Evolutionary conservation across 192 early-diverging fungal genomes (phyloP), one percentile per base, ranked within the genome.

Genomic region (Entomortierella chlamydospora): DNA sequence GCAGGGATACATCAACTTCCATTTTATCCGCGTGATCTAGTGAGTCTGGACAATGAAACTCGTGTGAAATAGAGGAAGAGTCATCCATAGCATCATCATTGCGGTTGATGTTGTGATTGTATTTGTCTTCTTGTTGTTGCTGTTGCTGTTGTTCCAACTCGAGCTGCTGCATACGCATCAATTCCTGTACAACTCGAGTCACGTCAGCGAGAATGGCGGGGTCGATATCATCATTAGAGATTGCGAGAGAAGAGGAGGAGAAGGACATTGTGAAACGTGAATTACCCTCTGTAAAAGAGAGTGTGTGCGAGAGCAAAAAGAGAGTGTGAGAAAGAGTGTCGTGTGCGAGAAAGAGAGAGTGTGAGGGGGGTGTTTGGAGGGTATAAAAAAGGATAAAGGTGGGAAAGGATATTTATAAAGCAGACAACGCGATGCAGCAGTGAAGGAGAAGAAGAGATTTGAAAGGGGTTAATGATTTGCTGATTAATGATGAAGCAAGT

Each of bases 201-300:
- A 79, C 76, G 39, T 79, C 76, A 12, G 76, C 76, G 6, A 79
- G 68, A 41, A 79, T 59, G 26, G 63, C 50, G 17, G 76, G 76
- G 28, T 79, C 76, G 43, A 79, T 79, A 22, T 79, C 76, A 49
- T 64, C 43, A 54, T 61, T 62, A n/a, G 54, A 43, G 50, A 20
- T 50, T 43, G 25, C 23, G 34, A 57, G 34, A 10, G 53, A 37
- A 49, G 42, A 28, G 17, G 52, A 57, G 22, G 31, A 62, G 26
- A 12, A 37, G 4, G 64, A 61, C 58, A 61, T 55, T 26, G 55
- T 64, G 6, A 55, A 33, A 29, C 13, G 28, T 33, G 6, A 26
- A 8, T 28, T 28, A 41, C 15, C 31, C 34, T 41, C 39, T 20
- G 31, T 26, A 12, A 33, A 33, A 2, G 41, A 23, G 2, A 13